These are phyloP conservation scores for Bruguiera sexangula DNA, from an alignment of 345 rosid species.

Conservation along the genomic window DNA sequence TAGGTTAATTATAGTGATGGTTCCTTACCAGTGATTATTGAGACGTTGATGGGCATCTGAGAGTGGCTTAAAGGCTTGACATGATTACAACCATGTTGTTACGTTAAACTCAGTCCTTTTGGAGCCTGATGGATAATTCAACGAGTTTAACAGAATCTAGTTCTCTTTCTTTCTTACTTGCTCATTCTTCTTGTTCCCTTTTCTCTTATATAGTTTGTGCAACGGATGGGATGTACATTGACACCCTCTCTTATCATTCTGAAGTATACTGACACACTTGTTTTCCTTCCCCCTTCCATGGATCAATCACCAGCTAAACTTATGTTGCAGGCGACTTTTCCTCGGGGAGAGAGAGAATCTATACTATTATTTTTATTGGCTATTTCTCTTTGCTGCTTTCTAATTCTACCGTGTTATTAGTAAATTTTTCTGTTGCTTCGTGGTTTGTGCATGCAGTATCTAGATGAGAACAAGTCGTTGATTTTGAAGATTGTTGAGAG, in stretches of 20 bases:
- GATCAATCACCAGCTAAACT: background rate
- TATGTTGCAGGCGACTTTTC: background rate
- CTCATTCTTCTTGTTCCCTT: constrained; percentile 4
- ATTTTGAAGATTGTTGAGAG: constrained; percentile 99
- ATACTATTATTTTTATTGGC: background rate
- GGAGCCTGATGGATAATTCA: background rate
- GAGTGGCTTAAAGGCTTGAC: background rate
- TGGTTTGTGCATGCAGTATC: constrained; percentile 57
- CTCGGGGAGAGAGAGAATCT: no score
- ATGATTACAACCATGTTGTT: no score
- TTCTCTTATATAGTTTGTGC: background rate
- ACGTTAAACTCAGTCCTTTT: background rate
- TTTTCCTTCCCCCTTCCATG: no score
- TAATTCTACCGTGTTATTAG: background rate
- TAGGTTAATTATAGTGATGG: background rate
- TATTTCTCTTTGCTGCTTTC: background rate
- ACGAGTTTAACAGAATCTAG: background rate
- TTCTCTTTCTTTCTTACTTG: background rate
- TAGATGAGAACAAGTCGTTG: constrained; percentile 99
- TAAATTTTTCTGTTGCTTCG: background rate
- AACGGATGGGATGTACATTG: background rate
- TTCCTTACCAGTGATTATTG: background rate
- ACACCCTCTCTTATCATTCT: background rate
- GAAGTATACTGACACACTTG: background rate
- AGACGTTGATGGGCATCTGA: background rate